These are phyloP conservation scores for Botrytis sinoallii DNA, from an alignment of 2,329 filamentous ascomycete species.

Conservation along the genomic window DNA sequence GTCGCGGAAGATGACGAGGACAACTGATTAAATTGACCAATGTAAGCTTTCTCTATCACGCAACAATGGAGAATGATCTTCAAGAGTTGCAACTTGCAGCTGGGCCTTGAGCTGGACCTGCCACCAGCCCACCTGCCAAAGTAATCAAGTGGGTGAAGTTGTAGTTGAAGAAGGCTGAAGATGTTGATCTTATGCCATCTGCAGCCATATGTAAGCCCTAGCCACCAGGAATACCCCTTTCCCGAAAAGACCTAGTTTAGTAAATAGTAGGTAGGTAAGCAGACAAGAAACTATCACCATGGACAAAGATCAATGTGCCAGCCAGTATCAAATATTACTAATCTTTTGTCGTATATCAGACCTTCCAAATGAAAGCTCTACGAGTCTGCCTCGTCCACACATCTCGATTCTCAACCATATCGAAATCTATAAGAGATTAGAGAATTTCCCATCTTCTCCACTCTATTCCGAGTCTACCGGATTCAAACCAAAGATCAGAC, in stretches of 20 bases:
- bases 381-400: background rate
- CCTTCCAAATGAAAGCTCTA: background rate
- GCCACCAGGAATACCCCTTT: slow-evolving; percentile 1
- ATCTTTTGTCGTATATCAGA: background rate
- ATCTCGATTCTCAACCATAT: background rate
- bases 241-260: background rate
- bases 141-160: background rate
- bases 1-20: slow-evolving; percentile 2
- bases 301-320: background rate
- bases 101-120: background rate
- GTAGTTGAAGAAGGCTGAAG: background rate
- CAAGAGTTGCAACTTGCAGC: background rate
- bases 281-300: background rate
- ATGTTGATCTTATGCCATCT: background rate
- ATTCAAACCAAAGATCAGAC: background rate
- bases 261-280: background rate
- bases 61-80: slow-evolving; percentile 12
- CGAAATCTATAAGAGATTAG: slow-evolving; percentile 1
- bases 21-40: background rate
- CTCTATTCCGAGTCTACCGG: background rate
- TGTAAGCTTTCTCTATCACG: background rate
- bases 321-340: background rate
- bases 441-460: slow-evolving; percentile 3
- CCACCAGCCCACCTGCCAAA: background rate
- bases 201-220: background rate